Evolutionary conservation across 768 basidiomycete species (phyloP).

Genomic region (Tricholoma flavovirens): DNA sequence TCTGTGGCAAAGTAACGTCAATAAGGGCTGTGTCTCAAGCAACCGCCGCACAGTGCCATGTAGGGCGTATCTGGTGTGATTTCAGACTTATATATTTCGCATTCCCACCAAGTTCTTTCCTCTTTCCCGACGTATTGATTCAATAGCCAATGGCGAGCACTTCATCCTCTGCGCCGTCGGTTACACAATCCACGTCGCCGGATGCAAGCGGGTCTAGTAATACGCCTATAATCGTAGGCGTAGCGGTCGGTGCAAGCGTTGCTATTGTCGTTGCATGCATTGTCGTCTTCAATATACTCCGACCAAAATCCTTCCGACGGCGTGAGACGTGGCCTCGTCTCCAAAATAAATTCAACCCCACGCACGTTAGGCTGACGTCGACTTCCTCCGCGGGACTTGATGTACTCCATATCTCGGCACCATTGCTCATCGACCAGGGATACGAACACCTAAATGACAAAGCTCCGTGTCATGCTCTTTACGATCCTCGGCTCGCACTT

Average conservation of each 20-base stretch:
- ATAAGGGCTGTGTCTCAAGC: no score
- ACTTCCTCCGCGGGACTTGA: not conserved
- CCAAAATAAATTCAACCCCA: not conserved
- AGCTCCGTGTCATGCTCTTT: not conserved
- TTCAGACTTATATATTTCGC: not conserved
- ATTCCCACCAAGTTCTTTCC: not conserved
- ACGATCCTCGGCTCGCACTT: not conserved
- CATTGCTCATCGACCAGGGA: not conserved
- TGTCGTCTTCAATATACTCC: not conserved
- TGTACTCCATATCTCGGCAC: not conserved
- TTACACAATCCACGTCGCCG: not conserved
- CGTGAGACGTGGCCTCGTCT: not conserved
- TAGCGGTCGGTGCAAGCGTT: not conserved
- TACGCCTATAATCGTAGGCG: not conserved
- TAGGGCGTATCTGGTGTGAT: not conserved
- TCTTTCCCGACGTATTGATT: not conserved
- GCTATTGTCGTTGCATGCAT: not conserved
- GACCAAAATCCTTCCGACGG: not conserved
- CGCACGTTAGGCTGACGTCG: not conserved
- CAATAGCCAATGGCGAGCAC: not conserved
- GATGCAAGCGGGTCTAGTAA: not conserved
- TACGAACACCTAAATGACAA: not conserved
- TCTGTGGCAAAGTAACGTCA: no score
- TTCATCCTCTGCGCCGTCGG: not conserved
- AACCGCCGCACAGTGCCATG: not conserved